These are phyloP conservation scores for Cucurbita ficifolia DNA, from an alignment of 306 rosid genomes.

Conservation along the genomic window DNA sequence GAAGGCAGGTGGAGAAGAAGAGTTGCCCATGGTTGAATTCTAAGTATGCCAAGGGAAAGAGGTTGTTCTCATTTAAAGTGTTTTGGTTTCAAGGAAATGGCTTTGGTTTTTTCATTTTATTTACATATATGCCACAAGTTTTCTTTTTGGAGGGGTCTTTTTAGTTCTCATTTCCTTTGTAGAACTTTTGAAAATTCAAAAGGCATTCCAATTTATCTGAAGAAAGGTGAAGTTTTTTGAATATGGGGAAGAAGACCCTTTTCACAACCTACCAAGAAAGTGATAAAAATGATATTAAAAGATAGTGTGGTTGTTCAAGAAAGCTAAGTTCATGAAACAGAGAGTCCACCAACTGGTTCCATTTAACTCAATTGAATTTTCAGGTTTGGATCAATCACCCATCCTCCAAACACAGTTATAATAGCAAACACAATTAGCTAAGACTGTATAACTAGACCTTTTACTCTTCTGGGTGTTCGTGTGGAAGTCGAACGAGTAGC, in stretches of 20 bases:
- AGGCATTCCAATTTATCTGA: conserved; percentile 22
- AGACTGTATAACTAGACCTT: background rate
- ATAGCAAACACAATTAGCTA: background rate
- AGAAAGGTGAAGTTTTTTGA: conserved; percentile 27
- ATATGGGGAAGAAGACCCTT: background rate
- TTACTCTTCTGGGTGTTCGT: background rate
- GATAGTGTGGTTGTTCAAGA: background rate
- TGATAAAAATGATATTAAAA: background rate
- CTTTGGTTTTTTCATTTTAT: background rate
- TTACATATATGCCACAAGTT: background rate
- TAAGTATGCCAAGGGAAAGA: background rate
- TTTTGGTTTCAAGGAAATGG: conserved; percentile 10
- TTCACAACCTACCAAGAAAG: conserved; percentile 75
- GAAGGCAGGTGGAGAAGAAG: conserved; percentile 8
- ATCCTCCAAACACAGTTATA: background rate
- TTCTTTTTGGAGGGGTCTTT: background rate
- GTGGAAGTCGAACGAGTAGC: background rate
- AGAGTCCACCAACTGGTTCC: background rate
- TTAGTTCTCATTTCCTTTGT: no score
- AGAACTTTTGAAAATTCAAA: conserved; percentile 25
- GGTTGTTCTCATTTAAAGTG: background rate
- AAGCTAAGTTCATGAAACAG: background rate
- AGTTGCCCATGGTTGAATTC: conserved; percentile 24
- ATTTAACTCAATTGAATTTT: background rate
- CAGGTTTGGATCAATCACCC: background rate